Percentiles rank a stretch among this genome's conserved stretches.
These are phyloP conservation scores for Tricholoma hemisulphureum DNA, from an alignment of 768 basidiomycete genomes.

Conservation along the genomic window DNA sequence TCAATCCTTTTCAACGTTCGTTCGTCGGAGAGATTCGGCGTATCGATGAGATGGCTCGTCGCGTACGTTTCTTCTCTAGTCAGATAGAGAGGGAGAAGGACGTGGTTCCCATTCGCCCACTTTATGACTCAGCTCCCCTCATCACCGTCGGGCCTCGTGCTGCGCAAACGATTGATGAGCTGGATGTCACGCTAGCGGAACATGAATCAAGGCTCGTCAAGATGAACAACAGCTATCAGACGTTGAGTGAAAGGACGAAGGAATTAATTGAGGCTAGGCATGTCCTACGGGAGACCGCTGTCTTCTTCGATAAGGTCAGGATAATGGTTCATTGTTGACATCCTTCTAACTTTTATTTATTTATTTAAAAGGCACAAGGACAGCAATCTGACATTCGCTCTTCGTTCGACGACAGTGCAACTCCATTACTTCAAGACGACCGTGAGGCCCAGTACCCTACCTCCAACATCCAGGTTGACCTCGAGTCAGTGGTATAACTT, in stretches of 20 bases:
- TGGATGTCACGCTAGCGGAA: slow-evolving; percentile 83
- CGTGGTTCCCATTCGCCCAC: slow-evolving; percentile 75
- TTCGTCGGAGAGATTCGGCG: slow-evolving; percentile 95
- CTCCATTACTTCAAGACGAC: slow-evolving; percentile 90
- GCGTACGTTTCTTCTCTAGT: slow-evolving; percentile 82
- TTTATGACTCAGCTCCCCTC: slow-evolving; percentile 83
- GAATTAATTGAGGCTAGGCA: slow-evolving; percentile 93
- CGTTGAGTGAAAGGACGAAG: slow-evolving; percentile 77
- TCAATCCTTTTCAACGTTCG: slow-evolving; percentile 97
- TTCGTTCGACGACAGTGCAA: slow-evolving; percentile 89
- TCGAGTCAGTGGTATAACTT: slow-evolving; percentile 61
- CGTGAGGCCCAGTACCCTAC: slow-evolving; percentile 61
- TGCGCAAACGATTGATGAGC: slow-evolving; percentile 90
- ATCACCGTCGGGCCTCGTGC: slow-evolving; percentile 90
- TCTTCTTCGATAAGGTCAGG: slow-evolving; percentile 85
- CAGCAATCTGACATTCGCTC: slow-evolving; percentile 78
- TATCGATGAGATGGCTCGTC: slow-evolving; percentile 94
- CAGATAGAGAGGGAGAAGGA: slow-evolving; percentile 89
- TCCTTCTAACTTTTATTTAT: slow-evolving; percentile 9
- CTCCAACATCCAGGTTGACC: slow-evolving; percentile 66
- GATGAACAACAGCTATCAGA: slow-evolving; percentile 94
- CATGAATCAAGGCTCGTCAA: slow-evolving; percentile 80
- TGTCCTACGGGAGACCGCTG: slow-evolving; percentile 91
- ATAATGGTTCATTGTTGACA: slow-evolving; percentile 14
- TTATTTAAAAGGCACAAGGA: slow-evolving; percentile 71